Conservation (phyloP, 768 basidiomycete genomes). For the Inosperma sp. region DNA sequence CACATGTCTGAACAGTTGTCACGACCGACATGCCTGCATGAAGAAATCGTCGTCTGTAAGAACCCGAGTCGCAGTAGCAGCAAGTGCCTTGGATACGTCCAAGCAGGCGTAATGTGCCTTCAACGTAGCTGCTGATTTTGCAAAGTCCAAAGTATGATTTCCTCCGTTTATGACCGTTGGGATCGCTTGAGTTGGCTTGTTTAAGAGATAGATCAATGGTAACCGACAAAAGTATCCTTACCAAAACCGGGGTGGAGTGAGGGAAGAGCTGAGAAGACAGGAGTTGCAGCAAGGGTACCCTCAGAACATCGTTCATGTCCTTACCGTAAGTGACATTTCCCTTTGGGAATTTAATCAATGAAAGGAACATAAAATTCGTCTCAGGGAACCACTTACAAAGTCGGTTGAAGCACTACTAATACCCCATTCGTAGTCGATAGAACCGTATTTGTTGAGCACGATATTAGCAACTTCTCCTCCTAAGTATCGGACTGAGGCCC, state of each 20-base stretch:
- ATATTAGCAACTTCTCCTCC: constrained; percentile 63
- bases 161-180: constrained; percentile 69
- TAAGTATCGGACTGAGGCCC: constrained; percentile 22
- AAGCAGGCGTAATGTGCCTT: constrained; percentile 64
- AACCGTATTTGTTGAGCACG: constrained; percentile 55
- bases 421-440: constrained; percentile 61
- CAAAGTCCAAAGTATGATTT: constrained; percentile 71
- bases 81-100: constrained; percentile 65
- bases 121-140: constrained; percentile 54
- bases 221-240: constrained; percentile 22
- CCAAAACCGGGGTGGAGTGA: constrained; percentile 73
- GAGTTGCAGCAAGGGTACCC: background rate
- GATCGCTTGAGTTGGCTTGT: constrained; percentile 49
- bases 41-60: constrained; percentile 66
- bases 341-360: constrained; percentile 29
- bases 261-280: constrained; percentile 43
- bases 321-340: constrained; percentile 74
- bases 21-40: constrained; percentile 38
- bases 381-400: constrained; percentile 44
- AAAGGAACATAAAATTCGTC: background rate
- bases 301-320: constrained; percentile 7
- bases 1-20: background rate
- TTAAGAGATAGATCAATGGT: background rate
- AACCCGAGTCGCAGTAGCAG: constrained; percentile 62
- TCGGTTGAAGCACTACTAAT: constrained; percentile 74